These are phyloP conservation scores for Serendipita indica DNA, from an alignment of 768 basidiomycete species.

Conservation along the genomic window DNA sequence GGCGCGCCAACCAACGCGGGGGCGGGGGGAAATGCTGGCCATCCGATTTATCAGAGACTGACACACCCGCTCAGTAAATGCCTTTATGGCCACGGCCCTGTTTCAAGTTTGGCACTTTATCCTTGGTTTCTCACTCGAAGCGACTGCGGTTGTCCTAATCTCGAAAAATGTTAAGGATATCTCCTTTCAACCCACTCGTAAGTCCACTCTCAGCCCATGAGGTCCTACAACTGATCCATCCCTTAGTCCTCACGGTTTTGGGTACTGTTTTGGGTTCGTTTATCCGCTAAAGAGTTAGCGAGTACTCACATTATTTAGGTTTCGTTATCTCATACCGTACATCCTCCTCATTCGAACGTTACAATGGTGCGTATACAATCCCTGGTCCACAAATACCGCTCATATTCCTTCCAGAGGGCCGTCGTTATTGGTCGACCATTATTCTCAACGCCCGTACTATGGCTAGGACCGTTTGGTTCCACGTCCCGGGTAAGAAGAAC, in stretches of 20 bases:
- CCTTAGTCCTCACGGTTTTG: constrained; percentile 15
- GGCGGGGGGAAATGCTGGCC: no score
- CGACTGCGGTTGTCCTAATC: constrained; percentile 40
- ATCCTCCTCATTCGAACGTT: constrained; percentile 20
- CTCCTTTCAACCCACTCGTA: constrained; percentile 32
- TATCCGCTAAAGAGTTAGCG: constrained; percentile 27
- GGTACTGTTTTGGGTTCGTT: constrained; percentile 64
- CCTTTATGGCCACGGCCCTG: constrained; percentile 23
- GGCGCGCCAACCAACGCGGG: no score
- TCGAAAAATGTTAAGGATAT: constrained; percentile 29
- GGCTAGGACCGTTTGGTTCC: constrained; percentile 45
- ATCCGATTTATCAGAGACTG: neutral
- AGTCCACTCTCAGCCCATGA: neutral
- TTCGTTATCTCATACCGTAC: neutral
- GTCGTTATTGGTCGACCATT: constrained; percentile 56
- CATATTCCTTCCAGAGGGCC: no score
- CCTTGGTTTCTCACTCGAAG: constrained; percentile 48
- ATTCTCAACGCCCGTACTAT: constrained; percentile 22
- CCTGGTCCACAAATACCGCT: no score
- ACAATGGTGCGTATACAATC: no score
- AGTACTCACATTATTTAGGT: neutral
- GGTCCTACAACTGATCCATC: no score
- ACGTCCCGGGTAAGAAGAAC: no score
- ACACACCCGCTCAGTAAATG: neutral
- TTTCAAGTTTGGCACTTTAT: constrained; percentile 56